Base-by-base conservation (phyloP, 805 yeast species). In the Nadsonia fulvescens region DNA sequence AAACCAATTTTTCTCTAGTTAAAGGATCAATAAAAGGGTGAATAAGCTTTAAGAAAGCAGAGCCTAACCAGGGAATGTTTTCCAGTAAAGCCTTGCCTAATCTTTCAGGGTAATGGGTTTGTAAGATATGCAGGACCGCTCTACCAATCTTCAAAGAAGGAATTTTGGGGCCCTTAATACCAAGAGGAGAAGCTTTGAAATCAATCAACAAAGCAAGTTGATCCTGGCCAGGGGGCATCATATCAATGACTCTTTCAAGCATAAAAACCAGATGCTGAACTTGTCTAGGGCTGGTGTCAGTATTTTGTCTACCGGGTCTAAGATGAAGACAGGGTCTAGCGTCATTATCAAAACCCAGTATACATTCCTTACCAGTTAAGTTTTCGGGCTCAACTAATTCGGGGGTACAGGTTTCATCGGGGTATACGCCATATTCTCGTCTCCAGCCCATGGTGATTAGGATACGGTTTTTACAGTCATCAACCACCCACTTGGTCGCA, bases 61-160 rank as follows among this genome's bases (percentile, higher is more conserved):
- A 77, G 5, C 83, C 96, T 29, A 83, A 53, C 66, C 89, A 77
- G 8, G 96, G 96, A 37, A 89, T 82, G 50, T 89, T 86, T 25
- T 92, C 78, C 28, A 89, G 59, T 24, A 83, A 59, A 0, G 95
- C 95, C 45, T 73, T 75, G 20, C 99, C 99, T 32, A 89, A 60
- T 42, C 99, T 66, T 49, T 89, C 99, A 4, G 98, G 98, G 48
- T 89, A 89, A 51, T 89, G 99, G 8, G 92, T 82, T 53, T 89
- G 99, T 40, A 89, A 58, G 46, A 89, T 89, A 48, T 76, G 79
- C 37, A 89, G 61, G 16, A 86, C 96, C 52, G 82, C 93, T 46
- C 83, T 73, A 18, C 94, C 95, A 10, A 70, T 76, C 27, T 75
- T 63, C 22, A 86, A 58, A 2, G 93, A 81, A n/a, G 96, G 96